These are phyloP conservation scores for Didymella glomerata DNA, from an alignment of 2,329 filamentous ascomycete species.

Conservation along the genomic window DNA sequence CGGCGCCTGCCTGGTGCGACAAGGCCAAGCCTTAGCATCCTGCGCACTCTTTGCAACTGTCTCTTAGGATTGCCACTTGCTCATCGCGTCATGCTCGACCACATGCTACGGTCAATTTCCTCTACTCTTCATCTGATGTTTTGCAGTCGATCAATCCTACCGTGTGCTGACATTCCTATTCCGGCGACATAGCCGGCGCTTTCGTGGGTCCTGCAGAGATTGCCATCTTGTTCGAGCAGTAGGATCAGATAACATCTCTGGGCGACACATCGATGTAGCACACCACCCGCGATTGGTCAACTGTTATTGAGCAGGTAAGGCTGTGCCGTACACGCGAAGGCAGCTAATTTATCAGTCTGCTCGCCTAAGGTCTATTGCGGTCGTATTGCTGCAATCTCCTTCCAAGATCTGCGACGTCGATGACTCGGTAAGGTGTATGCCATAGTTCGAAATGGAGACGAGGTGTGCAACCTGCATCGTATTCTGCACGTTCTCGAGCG, in stretches of 20 bases:
- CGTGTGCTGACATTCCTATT: slow-evolving; percentile 4
- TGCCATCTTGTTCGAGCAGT: neutral
- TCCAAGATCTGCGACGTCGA: too few species aligned
- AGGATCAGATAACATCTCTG: neutral
- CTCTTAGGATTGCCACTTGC: neutral
- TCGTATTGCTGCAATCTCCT: too few species aligned
- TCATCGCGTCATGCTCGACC: neutral
- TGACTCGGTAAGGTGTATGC: too few species aligned
- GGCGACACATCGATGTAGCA: neutral
- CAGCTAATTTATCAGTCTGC: neutral
- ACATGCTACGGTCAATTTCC: neutral
- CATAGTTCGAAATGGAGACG: too few species aligned
- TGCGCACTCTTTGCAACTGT: neutral
- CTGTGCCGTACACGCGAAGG: neutral
- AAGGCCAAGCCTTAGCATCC: slow-evolving; percentile 6
- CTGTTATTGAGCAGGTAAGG: neutral
- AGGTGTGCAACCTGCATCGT: too few species aligned
- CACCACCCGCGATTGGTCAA: neutral
- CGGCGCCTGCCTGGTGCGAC: slow-evolving; percentile 2
- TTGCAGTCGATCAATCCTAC: slow-evolving; percentile 1
- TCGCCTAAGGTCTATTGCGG: neutral
- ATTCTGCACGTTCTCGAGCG: too few species aligned
- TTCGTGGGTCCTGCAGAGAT: slow-evolving; percentile 2
- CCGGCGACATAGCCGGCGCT: slow-evolving; percentile 6
- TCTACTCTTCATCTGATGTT: neutral